A percentile compares a stretch with the other conserved stretches of the same genome.
These are phyloP conservation scores for Botrytis aclada DNA, from an alignment of 2,329 filamentous ascomycete genomes.

Conservation along the genomic window DNA sequence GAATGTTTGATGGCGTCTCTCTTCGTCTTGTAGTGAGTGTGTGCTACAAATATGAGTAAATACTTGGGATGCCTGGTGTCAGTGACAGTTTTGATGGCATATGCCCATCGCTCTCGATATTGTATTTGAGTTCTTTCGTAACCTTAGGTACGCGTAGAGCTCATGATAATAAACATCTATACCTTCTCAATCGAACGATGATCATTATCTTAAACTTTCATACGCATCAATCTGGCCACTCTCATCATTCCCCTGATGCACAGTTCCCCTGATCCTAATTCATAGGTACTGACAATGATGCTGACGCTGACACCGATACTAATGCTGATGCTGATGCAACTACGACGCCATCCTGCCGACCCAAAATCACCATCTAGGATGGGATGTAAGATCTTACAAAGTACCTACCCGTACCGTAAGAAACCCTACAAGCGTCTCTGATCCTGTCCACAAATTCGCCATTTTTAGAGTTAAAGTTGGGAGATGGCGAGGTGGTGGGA, in stretches of 20 bases:
- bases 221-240: too few species aligned
- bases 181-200: not conserved
- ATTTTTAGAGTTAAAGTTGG: conserved; percentile 8
- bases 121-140: not conserved
- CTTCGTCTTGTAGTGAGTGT: not conserved
- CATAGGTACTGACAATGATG: not conserved
- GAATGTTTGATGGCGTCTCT: not conserved
- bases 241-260: too few species aligned
- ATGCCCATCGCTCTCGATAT: too few species aligned
- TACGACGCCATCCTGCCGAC: conserved; percentile 1
- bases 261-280: not conserved
- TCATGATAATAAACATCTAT: not conserved
- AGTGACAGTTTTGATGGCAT: not conserved
- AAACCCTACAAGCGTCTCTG: not conserved
- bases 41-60: not conserved
- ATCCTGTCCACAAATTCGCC: not conserved
- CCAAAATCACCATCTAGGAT: not conserved
- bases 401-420: not conserved
- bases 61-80: not conserved
- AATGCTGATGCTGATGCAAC: not conserved
- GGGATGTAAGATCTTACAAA: not conserved
- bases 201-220: too few species aligned
- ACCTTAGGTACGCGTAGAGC: too few species aligned
- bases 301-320: not conserved
- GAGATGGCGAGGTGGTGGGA: not conserved